Conservation (phyloP, 352 stramenopile species). For the Pythium apleroticum region DNA sequence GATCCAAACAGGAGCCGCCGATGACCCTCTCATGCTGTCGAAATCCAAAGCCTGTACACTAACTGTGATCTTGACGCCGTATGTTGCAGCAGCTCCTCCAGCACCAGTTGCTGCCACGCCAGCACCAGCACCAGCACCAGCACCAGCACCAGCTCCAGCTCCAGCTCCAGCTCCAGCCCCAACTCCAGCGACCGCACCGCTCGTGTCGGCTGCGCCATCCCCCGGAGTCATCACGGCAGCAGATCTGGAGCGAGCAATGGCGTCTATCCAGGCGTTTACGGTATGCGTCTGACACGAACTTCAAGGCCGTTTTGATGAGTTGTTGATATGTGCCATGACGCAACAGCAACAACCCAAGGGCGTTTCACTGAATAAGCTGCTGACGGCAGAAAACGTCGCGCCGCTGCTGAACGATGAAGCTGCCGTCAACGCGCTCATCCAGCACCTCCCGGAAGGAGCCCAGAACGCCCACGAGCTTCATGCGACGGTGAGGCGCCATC, state of each 20-base stretch:
- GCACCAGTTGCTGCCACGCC: not conserved
- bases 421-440: conserved; percentile 53
- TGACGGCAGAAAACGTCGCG: conserved; percentile 55
- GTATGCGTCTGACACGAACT: conserved; percentile 29
- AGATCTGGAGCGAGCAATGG: conserved; percentile 87
- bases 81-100: not conserved
- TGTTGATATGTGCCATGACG: not conserved
- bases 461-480: conserved; percentile 76
- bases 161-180: conserved; percentile 15
- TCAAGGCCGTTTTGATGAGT: not conserved
- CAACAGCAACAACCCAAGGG: conserved; percentile 50
- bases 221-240: conserved; percentile 58
- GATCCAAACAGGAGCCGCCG: not conserved
- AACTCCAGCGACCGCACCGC: conserved; percentile 9
- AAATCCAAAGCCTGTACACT: not conserved
- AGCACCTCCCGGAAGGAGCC: conserved; percentile 78
- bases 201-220: conserved; percentile 6
- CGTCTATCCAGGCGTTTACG: conserved; percentile 64
- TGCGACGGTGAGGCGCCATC: conserved; percentile 44
- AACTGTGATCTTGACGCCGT: not conserved
- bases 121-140: conserved; percentile 1
- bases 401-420: conserved; percentile 66
- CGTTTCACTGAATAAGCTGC: conserved; percentile 61
- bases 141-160: conserved; percentile 2
- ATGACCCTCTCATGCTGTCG: not conserved